These are phyloP conservation scores for Posidonia australis DNA, from an alignment of 106 monocot species.

Conservation along the genomic window DNA sequence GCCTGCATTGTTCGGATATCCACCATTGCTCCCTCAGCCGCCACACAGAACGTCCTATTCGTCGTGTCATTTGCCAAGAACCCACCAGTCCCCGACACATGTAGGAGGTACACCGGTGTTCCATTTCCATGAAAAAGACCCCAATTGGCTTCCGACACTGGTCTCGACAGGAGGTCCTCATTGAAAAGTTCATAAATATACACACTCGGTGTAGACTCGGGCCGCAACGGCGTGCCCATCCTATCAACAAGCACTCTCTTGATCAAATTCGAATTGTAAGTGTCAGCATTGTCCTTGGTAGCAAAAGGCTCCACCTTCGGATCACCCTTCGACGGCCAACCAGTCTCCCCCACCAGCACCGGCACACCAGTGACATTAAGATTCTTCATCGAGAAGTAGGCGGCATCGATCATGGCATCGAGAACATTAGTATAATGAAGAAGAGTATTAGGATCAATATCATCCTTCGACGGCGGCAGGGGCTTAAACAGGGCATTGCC, in stretches of 20 bases:
- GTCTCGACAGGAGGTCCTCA: constrained; percentile 61
- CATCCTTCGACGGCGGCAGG: constrained; percentile 52
- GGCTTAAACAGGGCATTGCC: constrained; percentile 79
- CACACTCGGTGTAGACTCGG: constrained; percentile 47
- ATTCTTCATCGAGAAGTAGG: constrained; percentile 57
- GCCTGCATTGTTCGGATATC: constrained; percentile 58
- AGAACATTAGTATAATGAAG: constrained; percentile 88
- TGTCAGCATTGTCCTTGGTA: constrained; percentile 58
- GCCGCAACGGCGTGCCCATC: constrained; percentile 61
- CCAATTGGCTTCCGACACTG: constrained; percentile 78
- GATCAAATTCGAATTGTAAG: constrained; percentile 81
- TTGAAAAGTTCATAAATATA: constrained; percentile 95
- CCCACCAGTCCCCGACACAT: constrained; percentile 65
- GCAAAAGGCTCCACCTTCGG: constrained; percentile 43
- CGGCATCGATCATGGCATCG: constrained; percentile 92
- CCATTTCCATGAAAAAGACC: constrained; percentile 72
- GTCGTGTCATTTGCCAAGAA: constrained; percentile 81
- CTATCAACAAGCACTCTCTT: constrained; percentile 57
- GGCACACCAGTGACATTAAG: constrained; percentile 48
- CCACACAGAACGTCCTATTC: constrained; percentile 78
- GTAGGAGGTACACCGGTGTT: constrained; percentile 60
- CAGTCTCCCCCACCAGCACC: constrained; percentile 73
- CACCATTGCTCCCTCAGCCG: constrained; percentile 35
- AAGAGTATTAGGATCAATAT: constrained; percentile 89
- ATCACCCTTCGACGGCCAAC: constrained; percentile 80